phyloP scores from a whole-genome alignment of 2,329 filamentous ascomycete genomes.

The Podosphaera leucotricha region DNA sequence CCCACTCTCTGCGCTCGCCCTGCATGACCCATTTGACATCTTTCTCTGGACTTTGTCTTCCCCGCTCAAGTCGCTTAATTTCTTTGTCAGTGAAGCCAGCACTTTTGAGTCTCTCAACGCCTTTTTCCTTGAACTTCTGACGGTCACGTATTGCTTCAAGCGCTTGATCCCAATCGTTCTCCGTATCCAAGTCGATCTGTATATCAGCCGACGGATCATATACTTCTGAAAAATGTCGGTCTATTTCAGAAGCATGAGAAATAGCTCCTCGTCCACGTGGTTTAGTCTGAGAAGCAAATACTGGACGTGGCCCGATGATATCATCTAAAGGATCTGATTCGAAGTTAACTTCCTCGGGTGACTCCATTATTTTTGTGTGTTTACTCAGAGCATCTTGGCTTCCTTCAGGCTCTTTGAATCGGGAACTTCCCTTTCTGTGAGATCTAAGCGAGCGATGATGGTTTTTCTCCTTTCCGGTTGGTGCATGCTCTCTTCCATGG shows the following conservation, averaged over 20 bases:
- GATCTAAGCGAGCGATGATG: slow-evolving; percentile 5
- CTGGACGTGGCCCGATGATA: slow-evolving; percentile 51
- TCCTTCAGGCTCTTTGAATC: slow-evolving; percentile 1
- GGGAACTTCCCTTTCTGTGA: slow-evolving; percentile 3
- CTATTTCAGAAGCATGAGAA: slow-evolving; percentile 41
- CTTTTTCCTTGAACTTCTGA: slow-evolving; percentile 52
- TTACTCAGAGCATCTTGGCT: neutral
- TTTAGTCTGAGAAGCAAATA: slow-evolving; percentile 20
- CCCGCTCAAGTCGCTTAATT: slow-evolving; percentile 46
- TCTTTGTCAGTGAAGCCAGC: slow-evolving; percentile 61
- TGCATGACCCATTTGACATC: slow-evolving; percentile 45
- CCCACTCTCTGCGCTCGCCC: slow-evolving; percentile 33
- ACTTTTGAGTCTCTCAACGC: slow-evolving; percentile 49
- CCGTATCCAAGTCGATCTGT: slow-evolving; percentile 23
- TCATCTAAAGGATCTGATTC: slow-evolving; percentile 53
- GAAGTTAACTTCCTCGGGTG: slow-evolving; percentile 9
- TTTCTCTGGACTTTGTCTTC: slow-evolving; percentile 33
- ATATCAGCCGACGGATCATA: slow-evolving; percentile 37
- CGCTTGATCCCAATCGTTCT: slow-evolving; percentile 56
- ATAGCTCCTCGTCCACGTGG: slow-evolving; percentile 48
- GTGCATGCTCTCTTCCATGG: slow-evolving; percentile 7
- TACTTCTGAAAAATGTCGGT: slow-evolving; percentile 50
- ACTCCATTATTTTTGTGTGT: slow-evolving; percentile 2
- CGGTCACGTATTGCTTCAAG: slow-evolving; percentile 59
- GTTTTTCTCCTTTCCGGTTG: slow-evolving; percentile 5